Evolutionary conservation across 2,329 filamentous ascomycete species (phyloP), one percentile per base, ranked within the genome.

Genomic region (Chrysoporthe austroafricana): DNA sequence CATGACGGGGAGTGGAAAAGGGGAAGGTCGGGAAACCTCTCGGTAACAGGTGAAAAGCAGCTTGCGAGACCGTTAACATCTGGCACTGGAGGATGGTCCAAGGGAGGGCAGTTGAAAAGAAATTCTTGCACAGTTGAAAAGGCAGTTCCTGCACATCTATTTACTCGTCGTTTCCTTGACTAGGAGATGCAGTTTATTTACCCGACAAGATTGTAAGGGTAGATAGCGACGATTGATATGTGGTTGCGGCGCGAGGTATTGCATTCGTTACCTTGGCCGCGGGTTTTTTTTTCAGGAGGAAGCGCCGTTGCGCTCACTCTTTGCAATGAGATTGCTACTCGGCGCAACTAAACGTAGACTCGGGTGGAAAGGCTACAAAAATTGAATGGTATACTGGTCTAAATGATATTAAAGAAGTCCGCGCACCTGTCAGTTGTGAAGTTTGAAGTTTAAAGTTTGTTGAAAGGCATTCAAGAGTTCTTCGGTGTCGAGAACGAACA

Each of bases 341-440:
- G 70, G 72, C 70, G 71, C 69, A 73, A n/a, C 61, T 72, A 71
- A 73, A 73, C 74, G 71, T 75, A 76, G 73, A 74, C 67, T 72
- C 66, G 62, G 71, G 70, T 67, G 72, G 70, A 71, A 70, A 70
- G 71, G 69, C 66, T 71, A 73, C 72, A 71, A 64, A 70, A 70
- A 67, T 66, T 57, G 43, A 50, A 62, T 50, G 63, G 46, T 65
- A 66, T 50, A 66, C 32, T 68, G 69, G 60, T 70, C 63, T 66
- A 11, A 54, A 32, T 7, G 16, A 34, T 8, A 1, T 26, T 32
- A 16, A 26, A 52, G 2, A 54, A 54, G 26, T 7, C 13, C 26
- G 14, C 16, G 13, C 50, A 54, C 14, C 9, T 52, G 21, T 52
- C 2, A 52, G 26, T 13, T 14, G 21, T 32, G 21, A 52, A 3